These are phyloP conservation scores for Fusarium sp. DNA, from an alignment of 2,329 filamentous ascomycete genomes.

Conservation along the genomic window DNA sequence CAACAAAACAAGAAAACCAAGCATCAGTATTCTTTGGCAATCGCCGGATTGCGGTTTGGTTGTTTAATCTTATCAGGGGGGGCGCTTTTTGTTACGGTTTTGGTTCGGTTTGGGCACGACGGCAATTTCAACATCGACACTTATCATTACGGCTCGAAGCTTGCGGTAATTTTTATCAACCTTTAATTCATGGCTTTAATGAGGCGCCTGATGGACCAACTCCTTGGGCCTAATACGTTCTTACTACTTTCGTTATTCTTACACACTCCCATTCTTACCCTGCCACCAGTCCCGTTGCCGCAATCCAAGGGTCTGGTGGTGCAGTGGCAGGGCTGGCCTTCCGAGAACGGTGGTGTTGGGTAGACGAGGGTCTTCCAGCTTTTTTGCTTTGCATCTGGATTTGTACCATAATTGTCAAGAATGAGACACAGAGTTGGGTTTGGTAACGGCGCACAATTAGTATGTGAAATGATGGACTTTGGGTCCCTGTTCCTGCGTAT, in stretches of 20 bases:
- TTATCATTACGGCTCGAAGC: constrained; percentile 36
- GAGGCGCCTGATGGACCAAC: constrained; percentile 26
- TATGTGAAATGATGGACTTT: background rate
- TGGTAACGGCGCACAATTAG: constrained; percentile 4
- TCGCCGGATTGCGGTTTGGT: constrained; percentile 34
- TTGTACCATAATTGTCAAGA: constrained; percentile 34
- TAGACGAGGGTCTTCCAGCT: background rate
- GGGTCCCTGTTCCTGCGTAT: constrained; percentile 13
- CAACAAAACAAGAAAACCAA: constrained; percentile 20
- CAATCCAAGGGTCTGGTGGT: background rate
- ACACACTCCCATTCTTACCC: constrained; percentile 20
- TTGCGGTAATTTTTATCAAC: constrained; percentile 34
- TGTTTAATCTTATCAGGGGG: constrained; percentile 10
- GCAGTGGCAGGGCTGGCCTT: constrained; percentile 1
- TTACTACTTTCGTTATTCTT: constrained; percentile 25
- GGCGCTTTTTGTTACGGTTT: constrained; percentile 27
- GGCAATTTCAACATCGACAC: constrained; percentile 27
- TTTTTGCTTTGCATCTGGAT: constrained; percentile 23
- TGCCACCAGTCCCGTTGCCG: background rate
- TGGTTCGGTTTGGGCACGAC: constrained; percentile 33
- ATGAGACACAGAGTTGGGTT: constrained; percentile 2
- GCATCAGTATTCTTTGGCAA: constrained; percentile 10
- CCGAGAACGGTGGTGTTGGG: constrained; percentile 11
- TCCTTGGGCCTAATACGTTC: constrained; percentile 25
- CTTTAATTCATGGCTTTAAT: constrained; percentile 40